Percentiles rank a stretch among this genome's conserved stretches.
phyloP scores from a whole-genome alignment of 148 eudicot genomes.

The Rhododendron griersonianum region DNA sequence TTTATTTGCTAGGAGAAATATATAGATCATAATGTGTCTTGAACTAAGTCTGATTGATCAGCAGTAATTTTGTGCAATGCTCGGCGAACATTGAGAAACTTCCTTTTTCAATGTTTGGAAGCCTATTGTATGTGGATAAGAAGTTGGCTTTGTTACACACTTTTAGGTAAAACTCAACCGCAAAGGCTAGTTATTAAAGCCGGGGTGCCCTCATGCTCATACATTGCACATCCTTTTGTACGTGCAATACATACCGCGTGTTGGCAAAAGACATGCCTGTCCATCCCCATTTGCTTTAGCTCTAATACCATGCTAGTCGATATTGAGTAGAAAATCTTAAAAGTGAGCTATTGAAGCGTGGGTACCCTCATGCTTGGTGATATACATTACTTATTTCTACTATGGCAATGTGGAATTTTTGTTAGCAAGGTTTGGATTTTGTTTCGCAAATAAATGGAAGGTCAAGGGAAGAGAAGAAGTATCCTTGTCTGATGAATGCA shows the following conservation, averaged over 20 bases:
- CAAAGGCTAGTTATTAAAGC: not conserved
- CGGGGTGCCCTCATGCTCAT: not conserved
- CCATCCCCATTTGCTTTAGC: not conserved
- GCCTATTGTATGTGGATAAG: not conserved
- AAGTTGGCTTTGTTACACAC: not conserved
- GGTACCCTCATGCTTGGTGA: not conserved
- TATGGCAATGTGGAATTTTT: not conserved
- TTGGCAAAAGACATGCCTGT: not conserved
- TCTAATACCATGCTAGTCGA: not conserved
- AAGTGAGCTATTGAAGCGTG: not conserved
- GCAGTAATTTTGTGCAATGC: not conserved
- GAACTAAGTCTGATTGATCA: not conserved
- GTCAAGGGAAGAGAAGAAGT: not conserved
- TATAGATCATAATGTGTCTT: not conserved
- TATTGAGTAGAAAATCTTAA: not conserved
- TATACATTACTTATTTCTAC: not conserved
- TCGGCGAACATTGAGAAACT: not conserved
- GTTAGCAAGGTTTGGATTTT: not conserved
- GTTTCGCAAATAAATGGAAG: not conserved
- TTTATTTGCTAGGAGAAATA: not conserved
- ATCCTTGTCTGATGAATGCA: not conserved
- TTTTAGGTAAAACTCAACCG: not conserved
- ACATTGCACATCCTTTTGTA: not conserved
- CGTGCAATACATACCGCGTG: not conserved
- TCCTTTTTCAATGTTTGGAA: not conserved